These are phyloP conservation scores for Lippia alba DNA, from an alignment of 305 asterid species.

Conservation along the genomic window DNA sequence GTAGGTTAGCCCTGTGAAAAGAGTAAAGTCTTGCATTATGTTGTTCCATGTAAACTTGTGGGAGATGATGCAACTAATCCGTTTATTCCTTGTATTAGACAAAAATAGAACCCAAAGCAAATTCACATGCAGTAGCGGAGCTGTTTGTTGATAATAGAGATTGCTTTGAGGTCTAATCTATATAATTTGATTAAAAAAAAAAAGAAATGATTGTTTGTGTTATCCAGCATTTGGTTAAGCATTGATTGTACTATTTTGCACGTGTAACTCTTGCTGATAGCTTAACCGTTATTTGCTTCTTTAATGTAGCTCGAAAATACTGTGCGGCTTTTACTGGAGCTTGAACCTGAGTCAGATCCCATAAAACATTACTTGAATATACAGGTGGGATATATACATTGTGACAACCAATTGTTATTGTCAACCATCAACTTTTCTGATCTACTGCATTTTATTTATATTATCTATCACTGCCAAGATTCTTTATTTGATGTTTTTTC, in stretches of 20 bases:
- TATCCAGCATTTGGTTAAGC: conserved; percentile 21
- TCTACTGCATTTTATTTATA: too few species aligned
- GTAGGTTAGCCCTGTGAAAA: conserved; percentile 13
- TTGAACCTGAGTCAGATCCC: conserved; percentile 98
- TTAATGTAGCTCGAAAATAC: conserved; percentile 92
- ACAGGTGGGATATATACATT: conserved; percentile 60
- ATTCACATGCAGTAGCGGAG: neutral
- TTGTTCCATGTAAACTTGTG: conserved; percentile 11
- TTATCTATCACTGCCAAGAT: too few species aligned
- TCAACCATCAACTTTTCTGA: too few species aligned
- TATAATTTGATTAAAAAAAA: conserved; percentile 14
- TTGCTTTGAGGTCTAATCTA: neutral
- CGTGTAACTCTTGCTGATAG: conserved; percentile 24
- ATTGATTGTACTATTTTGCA: conserved; percentile 4
- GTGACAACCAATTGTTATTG: too few species aligned
- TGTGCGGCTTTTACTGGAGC: conserved; percentile 91
- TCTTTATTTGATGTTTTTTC: neutral
- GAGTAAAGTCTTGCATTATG: conserved; percentile 5
- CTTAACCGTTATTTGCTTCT: conserved; percentile 40
- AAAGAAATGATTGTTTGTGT: neutral
- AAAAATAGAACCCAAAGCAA: neutral
- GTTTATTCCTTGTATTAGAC: neutral
- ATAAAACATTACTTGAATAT: conserved; percentile 88
- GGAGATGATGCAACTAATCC: neutral
- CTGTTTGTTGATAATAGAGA: neutral